Evolutionary conservation across 805 yeast species (phyloP).

Genomic region (Clavispora carvajalis): DNA sequence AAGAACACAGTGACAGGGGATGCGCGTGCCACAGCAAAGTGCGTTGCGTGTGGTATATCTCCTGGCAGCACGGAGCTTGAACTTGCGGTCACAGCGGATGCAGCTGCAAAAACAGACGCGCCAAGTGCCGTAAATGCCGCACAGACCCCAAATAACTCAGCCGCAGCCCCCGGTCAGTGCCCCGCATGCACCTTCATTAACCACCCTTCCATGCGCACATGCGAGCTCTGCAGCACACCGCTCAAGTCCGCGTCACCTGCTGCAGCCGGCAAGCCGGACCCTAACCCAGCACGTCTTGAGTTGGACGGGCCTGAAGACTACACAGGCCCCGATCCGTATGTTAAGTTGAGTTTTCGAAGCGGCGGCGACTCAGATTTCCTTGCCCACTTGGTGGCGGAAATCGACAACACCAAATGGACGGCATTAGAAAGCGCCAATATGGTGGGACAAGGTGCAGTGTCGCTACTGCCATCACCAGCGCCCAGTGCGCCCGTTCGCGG

Average conservation of each 20-base stretch:
- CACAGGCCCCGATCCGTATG: constrained; percentile 30
- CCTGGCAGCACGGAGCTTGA: constrained; percentile 11
- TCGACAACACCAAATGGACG: constrained; percentile 53
- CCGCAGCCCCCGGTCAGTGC: constrained; percentile 33
- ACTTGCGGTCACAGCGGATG: not conserved
- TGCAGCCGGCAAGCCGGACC: constrained; percentile 21
- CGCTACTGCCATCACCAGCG: not conserved
- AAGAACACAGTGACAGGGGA: constrained; percentile 37
- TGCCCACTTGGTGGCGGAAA: constrained; percentile 31
- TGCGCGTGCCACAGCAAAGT: constrained; percentile 19
- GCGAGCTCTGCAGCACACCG: constrained; percentile 82
- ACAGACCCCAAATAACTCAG: not conserved
- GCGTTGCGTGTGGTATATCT: constrained; percentile 37
- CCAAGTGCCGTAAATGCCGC: not conserved
- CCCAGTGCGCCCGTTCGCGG: constrained; percentile 17
- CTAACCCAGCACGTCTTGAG: constrained; percentile 18
- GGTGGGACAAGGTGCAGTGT: constrained; percentile 6
- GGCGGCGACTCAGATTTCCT: constrained; percentile 59
- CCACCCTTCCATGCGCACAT: constrained; percentile 68
- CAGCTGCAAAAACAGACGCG: not conserved
- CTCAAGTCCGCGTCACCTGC: constrained; percentile 6
- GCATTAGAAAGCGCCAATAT: constrained; percentile 26
- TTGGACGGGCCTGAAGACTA: constrained; percentile 32
- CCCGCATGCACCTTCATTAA: constrained; percentile 73
- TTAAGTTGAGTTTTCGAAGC: constrained; percentile 70